Evolutionary conservation across 495 filamentous ascomycete species (phyloP).

Genomic region (Aspergillus sclerotiicarbonarius): DNA sequence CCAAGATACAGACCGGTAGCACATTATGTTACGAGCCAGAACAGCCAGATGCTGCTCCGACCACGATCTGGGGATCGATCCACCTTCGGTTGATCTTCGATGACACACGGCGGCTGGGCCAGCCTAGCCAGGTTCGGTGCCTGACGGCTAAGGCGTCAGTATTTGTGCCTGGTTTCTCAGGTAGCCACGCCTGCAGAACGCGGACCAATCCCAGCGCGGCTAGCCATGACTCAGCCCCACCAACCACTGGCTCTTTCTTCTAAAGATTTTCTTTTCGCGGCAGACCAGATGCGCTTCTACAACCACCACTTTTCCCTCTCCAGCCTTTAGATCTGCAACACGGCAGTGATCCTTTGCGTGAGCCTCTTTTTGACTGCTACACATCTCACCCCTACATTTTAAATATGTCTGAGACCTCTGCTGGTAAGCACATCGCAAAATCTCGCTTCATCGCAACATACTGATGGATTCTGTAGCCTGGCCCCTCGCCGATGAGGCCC

Average conservation of each 20-base stretch:
- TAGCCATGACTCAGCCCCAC: neutral
- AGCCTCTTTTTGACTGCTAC: constrained; percentile 34
- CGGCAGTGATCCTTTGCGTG: constrained; percentile 48
- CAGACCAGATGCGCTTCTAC: neutral
- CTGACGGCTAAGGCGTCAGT: neutral
- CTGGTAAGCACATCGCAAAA: constrained; percentile 26
- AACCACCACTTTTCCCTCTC: constrained; percentile 20
- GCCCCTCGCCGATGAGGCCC: constrained; percentile 79
- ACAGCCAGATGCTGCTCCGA: too few species aligned
- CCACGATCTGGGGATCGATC: too few species aligned
- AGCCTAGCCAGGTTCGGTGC: neutral
- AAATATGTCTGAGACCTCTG: constrained; percentile 41
- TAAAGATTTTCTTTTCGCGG: constrained; percentile 18
- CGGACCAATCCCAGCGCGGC: neutral
- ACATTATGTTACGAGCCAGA: too few species aligned
- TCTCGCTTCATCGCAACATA: neutral
- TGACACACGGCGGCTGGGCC: too few species aligned
- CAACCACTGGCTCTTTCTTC: neutral
- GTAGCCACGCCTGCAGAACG: neutral
- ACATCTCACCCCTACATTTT: neutral
- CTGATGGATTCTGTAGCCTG: constrained; percentile 58
- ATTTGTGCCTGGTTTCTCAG: neutral
- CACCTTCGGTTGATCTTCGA: too few species aligned
- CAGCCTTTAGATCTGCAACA: constrained; percentile 21
- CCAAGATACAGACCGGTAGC: too few species aligned